These are phyloP conservation scores for Yamadazyma paraphyllophila DNA, from an alignment of 805 yeast genomes.

Conservation along the genomic window DNA sequence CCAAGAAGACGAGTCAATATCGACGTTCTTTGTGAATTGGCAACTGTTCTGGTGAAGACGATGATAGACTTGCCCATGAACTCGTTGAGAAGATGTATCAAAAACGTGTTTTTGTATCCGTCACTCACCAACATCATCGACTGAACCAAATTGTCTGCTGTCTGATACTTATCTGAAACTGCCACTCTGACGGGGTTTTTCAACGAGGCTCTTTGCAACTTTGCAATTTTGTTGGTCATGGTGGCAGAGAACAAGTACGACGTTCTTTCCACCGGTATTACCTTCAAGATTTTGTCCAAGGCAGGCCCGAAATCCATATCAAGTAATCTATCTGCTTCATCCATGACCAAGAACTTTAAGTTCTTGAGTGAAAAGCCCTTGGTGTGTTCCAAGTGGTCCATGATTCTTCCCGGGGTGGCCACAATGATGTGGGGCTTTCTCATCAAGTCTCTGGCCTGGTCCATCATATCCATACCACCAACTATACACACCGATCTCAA, in stretches of 20 bases:
- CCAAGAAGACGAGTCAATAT: slow-evolving; percentile 76
- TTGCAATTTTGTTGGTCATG: slow-evolving; percentile 92
- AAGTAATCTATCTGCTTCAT: slow-evolving; percentile 92
- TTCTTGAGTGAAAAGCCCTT: slow-evolving; percentile 82
- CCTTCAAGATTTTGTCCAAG: slow-evolving; percentile 76
- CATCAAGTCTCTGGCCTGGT: slow-evolving; percentile 91
- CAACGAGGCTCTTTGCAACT: slow-evolving; percentile 89
- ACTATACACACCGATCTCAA: slow-evolving; percentile 85
- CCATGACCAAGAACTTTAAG: slow-evolving; percentile 84
- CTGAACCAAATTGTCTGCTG: slow-evolving; percentile 92
- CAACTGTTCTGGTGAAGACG: slow-evolving; percentile 91
- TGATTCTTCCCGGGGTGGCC: slow-evolving; percentile 92
- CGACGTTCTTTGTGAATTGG: slow-evolving; percentile 90
- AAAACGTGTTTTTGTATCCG: slow-evolving; percentile 85
- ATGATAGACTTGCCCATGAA: slow-evolving; percentile 80
- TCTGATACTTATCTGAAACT: slow-evolving; percentile 82
- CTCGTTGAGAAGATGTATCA: slow-evolving; percentile 81
- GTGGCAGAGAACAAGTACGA: slow-evolving; percentile 94
- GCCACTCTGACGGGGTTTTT: slow-evolving; percentile 87
- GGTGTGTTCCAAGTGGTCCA: slow-evolving; percentile 92
- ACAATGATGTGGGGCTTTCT: slow-evolving; percentile 91
- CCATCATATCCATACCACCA: slow-evolving; percentile 99
- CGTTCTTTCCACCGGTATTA: slow-evolving; percentile 81
- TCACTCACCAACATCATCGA: slow-evolving; percentile 87
- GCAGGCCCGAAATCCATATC: slow-evolving; percentile 98